These are phyloP conservation scores for Phellopilus nigrolimitatus DNA, from an alignment of 1,284 basidiomycete species.

Conservation along the genomic window DNA sequence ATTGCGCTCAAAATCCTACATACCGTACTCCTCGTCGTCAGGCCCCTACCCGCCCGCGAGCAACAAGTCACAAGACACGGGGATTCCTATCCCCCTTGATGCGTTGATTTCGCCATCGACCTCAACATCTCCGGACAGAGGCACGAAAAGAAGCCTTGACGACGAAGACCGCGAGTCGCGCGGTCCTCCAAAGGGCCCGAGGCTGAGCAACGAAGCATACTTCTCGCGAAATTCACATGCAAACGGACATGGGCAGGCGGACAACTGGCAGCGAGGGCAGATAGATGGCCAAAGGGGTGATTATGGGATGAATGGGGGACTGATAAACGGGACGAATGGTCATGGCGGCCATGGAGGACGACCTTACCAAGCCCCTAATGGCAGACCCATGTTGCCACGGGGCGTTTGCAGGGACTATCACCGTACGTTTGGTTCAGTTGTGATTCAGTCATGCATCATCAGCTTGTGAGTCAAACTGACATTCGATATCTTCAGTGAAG, in stretches of 20 bases:
- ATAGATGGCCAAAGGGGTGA: slow-evolving; percentile 31
- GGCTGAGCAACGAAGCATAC: slow-evolving; percentile 55
- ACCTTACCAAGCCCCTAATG: no score
- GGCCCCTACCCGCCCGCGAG: slow-evolving; percentile 35
- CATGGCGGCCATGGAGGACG: slow-evolving; percentile 25
- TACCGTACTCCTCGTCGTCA: slow-evolving; percentile 49
- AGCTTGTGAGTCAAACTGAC: background rate
- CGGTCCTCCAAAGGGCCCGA: slow-evolving; percentile 63
- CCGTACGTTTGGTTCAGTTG: slow-evolving; percentile 52
- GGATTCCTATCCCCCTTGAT: slow-evolving; percentile 77
- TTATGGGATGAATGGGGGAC: slow-evolving; percentile 29
- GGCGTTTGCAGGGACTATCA: slow-evolving; percentile 87
- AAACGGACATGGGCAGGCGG: slow-evolving; percentile 31
- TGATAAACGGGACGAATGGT: slow-evolving; percentile 21
- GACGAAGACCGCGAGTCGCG: slow-evolving; percentile 54
- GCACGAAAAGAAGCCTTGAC: slow-evolving; percentile 59
- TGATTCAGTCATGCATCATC: no score
- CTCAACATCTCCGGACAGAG: slow-evolving; percentile 42
- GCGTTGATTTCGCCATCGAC: slow-evolving; percentile 45
- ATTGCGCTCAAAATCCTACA: slow-evolving; percentile 76
- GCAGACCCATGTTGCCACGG: slow-evolving; percentile 17
- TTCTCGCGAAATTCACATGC: slow-evolving; percentile 51
- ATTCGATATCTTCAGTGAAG: slow-evolving; percentile 49
- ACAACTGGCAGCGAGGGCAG: slow-evolving; percentile 33
- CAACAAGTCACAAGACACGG: slow-evolving; percentile 42